Percentiles rank a stretch among this genome's conserved stretches.
Evolutionary conservation across 2,329 filamentous ascomycete species (phyloP).

Genomic region (Epichloe uncinata): DNA sequence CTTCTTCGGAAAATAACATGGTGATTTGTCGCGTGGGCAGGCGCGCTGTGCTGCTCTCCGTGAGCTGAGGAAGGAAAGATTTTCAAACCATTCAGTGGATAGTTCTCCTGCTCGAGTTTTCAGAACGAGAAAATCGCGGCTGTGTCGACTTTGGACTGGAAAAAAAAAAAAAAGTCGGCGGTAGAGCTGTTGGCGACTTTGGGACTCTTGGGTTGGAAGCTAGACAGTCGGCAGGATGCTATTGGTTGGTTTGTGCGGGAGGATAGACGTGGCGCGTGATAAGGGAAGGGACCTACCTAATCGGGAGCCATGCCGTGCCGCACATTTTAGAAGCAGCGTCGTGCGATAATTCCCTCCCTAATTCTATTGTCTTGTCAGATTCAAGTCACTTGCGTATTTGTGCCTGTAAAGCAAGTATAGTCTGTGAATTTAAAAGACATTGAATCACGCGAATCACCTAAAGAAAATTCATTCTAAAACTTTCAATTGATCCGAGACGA

Average conservation of each 20-base stretch:
- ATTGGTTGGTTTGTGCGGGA: not conserved
- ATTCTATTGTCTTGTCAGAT: no score
- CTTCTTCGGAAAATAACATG: conserved; percentile 51
- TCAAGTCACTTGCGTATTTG: no score
- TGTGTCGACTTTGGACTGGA: not conserved
- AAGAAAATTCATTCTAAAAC: conserved; percentile 17
- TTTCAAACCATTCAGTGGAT: no score
- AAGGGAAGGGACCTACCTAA: not conserved
- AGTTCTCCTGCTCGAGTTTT: not conserved
- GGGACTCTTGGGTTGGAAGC: not conserved
- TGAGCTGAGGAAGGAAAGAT: not conserved
- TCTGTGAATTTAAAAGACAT: not conserved
- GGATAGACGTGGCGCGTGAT: not conserved
- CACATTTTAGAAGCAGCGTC: no score
- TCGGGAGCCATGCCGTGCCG: not conserved
- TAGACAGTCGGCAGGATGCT: not conserved
- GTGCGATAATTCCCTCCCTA: no score
- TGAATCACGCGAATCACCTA: conserved; percentile 1
- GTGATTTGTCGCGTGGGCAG: not conserved
- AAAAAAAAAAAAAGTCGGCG: not conserved
- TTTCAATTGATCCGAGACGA: conserved; percentile 28
- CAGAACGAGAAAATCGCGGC: not conserved
- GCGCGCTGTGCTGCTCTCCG: not conserved
- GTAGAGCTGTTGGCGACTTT: not conserved
- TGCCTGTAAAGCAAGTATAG: no score